Evolutionary conservation across 352 stramenopile genomes (phyloP).

Genomic region (Globisporangium polare): DNA sequence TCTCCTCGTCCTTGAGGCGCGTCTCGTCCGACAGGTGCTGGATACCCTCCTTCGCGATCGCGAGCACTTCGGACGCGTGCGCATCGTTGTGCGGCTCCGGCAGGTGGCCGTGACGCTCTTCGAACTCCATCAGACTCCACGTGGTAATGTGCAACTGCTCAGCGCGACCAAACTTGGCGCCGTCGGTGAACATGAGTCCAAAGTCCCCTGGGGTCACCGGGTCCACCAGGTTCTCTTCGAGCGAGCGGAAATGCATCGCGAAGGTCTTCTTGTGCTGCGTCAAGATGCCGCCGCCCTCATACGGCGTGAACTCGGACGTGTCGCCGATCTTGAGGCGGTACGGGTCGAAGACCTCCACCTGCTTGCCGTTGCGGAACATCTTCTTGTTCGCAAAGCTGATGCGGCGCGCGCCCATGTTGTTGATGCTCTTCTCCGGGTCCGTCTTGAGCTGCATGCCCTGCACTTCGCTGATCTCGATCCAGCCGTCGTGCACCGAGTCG

Average conservation of each 20-base stretch:
- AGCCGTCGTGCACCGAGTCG: conserved; percentile 81
- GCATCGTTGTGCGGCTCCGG: conserved; percentile 61
- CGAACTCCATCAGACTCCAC: conserved; percentile 81
- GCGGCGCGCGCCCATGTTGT: conserved; percentile 63
- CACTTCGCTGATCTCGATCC: conserved; percentile 83
- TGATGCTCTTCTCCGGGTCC: conserved; percentile 69
- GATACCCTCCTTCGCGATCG: conserved; percentile 60
- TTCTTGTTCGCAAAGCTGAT: conserved; percentile 86
- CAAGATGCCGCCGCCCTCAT: conserved; percentile 75
- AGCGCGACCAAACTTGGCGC: conserved; percentile 82
- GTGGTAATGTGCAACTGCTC: conserved; percentile 76
- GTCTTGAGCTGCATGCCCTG: conserved; percentile 65
- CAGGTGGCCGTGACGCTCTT: conserved; percentile 57
- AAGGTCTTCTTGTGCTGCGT: conserved; percentile 85
- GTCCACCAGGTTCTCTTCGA: conserved; percentile 64
- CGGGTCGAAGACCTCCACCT: conserved; percentile 81
- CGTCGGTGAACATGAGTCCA: conserved; percentile 84
- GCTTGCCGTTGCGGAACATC: conserved; percentile 81
- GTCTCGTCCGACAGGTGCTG: conserved; percentile 66
- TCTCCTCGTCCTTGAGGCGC: conserved; percentile 18
- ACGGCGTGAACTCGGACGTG: conserved; percentile 76
- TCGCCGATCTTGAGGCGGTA: conserved; percentile 82
- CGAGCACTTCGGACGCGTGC: conserved; percentile 60
- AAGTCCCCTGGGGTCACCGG: conserved; percentile 68
- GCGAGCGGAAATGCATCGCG: conserved; percentile 65